phyloP scores from a whole-genome alignment of 345 rosid species.

The Sisymbrium altissimum region DNA sequence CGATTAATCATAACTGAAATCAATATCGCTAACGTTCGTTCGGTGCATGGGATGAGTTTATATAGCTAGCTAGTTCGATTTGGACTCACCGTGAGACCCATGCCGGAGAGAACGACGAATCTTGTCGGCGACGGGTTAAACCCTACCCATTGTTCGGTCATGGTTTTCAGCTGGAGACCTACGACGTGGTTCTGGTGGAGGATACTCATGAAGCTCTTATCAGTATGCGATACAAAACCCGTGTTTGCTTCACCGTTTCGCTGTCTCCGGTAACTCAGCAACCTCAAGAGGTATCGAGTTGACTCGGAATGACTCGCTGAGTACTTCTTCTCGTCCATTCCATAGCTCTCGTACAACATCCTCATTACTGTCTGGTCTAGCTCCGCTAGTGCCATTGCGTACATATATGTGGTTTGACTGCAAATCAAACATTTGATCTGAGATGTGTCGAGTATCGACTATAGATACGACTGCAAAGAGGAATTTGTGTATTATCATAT shows the following conservation, averaged over 20 bases:
- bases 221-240: conserved; percentile 51
- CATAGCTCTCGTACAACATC: conserved; percentile 66
- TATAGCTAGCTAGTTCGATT: too few relatives aligned
- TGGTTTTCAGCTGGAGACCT: conserved; percentile 50
- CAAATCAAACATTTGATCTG: not conserved
- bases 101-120: conserved; percentile 54
- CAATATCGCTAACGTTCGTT: not conserved
- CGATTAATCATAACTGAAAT: not conserved
- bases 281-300: conserved; percentile 47
- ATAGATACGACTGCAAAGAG: too few relatives aligned
- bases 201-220: conserved; percentile 56
- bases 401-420: conserved; percentile 36
- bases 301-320: conserved; percentile 37
- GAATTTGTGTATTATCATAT: not conserved
- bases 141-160: conserved; percentile 43
- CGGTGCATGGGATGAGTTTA: too few relatives aligned
- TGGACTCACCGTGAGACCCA: conserved; percentile 51
- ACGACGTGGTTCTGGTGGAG: conserved; percentile 55
- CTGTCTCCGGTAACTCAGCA: conserved; percentile 44
- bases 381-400: conserved; percentile 41
- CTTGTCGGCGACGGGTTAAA: conserved; percentile 49
- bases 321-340: conserved; percentile 37
- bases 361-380: conserved; percentile 47
- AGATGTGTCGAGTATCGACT: too few relatives aligned
- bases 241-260: conserved; percentile 36